phyloP scores from a whole-genome alignment of 331 rosid species.

The Acacia concinna region DNA sequence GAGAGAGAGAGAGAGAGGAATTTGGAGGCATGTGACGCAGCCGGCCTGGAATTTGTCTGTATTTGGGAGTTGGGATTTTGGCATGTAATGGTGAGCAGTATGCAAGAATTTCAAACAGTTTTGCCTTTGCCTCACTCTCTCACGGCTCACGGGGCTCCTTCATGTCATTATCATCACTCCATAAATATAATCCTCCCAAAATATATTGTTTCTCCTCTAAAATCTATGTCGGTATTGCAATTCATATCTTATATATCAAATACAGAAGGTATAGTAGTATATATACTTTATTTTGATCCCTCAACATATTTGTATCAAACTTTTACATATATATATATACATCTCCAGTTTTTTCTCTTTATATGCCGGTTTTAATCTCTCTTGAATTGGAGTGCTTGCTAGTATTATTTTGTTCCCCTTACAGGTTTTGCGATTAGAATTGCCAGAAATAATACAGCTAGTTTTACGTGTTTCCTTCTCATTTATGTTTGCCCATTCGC shows the following conservation, averaged over 20 bases:
- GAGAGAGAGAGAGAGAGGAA: background rate
- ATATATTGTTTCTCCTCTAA: too few relatives aligned
- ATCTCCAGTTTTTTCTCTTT: background rate
- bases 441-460: background rate
- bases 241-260: too few relatives aligned
- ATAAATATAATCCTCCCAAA: background rate
- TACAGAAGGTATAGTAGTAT: too few relatives aligned
- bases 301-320: background rate
- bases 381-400: background rate
- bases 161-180: background rate
- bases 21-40: slow-evolving; percentile 27
- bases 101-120: slow-evolving; percentile 47
- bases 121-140: slow-evolving; percentile 30
- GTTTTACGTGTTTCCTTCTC: background rate
- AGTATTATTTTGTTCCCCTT: background rate
- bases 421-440: too few relatives aligned
- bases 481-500: too few relatives aligned
- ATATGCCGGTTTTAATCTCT: background rate
- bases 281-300: background rate
- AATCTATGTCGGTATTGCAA: too few relatives aligned
- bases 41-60: slow-evolving; percentile 80
- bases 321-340: background rate
- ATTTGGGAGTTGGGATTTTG: slow-evolving; percentile 69
- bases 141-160: slow-evolving; percentile 71
- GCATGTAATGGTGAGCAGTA: slow-evolving; percentile 43